Evolutionary conservation across 73 alveolate species (phyloP).

Genomic region (Paramecium sonneborni): DNA sequence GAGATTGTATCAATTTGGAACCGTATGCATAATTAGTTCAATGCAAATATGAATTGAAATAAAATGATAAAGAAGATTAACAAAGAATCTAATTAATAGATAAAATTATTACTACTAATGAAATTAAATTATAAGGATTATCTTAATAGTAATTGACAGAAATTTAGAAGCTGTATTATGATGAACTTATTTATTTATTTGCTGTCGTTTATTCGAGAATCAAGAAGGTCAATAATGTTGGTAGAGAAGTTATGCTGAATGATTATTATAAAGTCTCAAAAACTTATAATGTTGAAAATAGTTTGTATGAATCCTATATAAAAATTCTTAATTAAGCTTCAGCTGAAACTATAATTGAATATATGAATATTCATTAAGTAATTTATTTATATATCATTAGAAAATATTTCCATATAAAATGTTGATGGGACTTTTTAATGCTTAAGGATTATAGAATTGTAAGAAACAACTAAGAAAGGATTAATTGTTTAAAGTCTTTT

Average conservation of each 20-base stretch:
- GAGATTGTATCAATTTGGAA: background rate
- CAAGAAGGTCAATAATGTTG: background rate
- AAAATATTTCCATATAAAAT: slow-evolving; percentile 20
- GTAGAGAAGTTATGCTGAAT: slow-evolving; percentile 4
- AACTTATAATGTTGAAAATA: background rate
- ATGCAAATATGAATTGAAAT: slow-evolving; percentile 29
- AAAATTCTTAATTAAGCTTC: background rate
- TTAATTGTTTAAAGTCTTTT: background rate
- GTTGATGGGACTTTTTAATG: slow-evolving; percentile 9
- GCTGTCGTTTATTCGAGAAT: background rate
- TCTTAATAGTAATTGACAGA: background rate
- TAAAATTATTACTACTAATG: background rate
- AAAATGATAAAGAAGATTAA: slow-evolving; percentile 1
- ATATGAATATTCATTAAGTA: background rate
- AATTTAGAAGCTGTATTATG: background rate
- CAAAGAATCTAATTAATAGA: background rate
- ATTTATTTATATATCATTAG: background rate
- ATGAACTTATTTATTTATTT: background rate
- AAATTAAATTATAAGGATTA: background rate
- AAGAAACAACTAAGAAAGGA: background rate
- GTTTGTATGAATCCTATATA: background rate
- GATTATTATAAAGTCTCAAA: slow-evolving; percentile 19
- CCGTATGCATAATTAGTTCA: background rate
- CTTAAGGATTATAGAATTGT: background rate
- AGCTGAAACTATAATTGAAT: background rate